Base-by-base conservation (phyloP, 306 rosid species). In the Castanopsis chinensis region DNA sequence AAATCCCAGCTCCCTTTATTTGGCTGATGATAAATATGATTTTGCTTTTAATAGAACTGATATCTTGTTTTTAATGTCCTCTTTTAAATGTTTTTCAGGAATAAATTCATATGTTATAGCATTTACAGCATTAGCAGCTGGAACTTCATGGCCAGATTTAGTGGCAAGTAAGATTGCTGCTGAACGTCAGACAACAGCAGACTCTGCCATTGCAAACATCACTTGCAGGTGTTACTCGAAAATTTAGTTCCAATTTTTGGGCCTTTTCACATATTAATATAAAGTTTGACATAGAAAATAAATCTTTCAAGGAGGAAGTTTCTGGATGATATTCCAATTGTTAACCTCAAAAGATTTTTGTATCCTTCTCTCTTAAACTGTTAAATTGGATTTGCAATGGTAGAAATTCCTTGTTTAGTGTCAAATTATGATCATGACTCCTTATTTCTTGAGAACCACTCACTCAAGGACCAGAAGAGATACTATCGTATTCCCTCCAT, bases 121-220 rank as follows among this genome's bases (percentile, higher is more conserved):
- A 71, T 95, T 95, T 79, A 95, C 99, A 51, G 99, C 94, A 74
- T 82, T 92, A 79, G 98, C 97, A 76, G 32, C 86, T 76, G 99
- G 97, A 86, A 95, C 98, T 85, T 95, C 99, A 5, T 92, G 99
- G 99, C 99, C 98, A 6, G 99, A 95, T 85, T 92, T 95, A 81
- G 99, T 95, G 78, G 99, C 99, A 5, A 95, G 99, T 84, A 95
- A 85, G 92, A 95, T 95, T 81, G 99, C 99, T 77, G 96, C 97
- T 43, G 93, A 95, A 86, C 99, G 99, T 57, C 99, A 92, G 86
- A 60, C 81, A 76, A 95, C 97, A 11, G 99, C 99, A 4, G 98
- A 95, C 77, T 95, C 99, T 20, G 98, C 99, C 76, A 92, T 95
- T 79, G 99, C 99, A 77, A 95, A 95, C 84, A 95, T 95, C 79